Conservation (phyloP, 2,329 filamentous ascomycete species). For the Chaetomium globosum region DNA sequence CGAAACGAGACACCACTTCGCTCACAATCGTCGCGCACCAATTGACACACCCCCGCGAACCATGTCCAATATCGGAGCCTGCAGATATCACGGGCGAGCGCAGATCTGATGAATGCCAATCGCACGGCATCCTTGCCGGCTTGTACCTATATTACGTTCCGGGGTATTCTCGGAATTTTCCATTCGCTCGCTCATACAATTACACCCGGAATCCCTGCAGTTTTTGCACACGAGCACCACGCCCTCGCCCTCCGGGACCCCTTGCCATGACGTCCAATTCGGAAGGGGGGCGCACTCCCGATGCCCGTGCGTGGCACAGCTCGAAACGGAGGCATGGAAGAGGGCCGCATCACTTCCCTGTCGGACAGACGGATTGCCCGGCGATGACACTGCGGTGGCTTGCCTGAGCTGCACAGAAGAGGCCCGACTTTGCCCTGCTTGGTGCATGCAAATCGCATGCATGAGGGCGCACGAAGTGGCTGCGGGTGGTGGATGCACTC, state of each 20-base stretch:
- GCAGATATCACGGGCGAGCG: constrained; percentile 14
- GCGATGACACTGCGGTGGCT: constrained; percentile 25
- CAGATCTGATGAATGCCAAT: constrained; percentile 19
- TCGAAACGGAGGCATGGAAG: constrained; percentile 18
- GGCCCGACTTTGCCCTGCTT: constrained; percentile 3
- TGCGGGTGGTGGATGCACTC: background rate
- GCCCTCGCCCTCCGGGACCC: background rate
- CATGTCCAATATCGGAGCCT: background rate
- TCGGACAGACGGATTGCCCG: constrained; percentile 9
- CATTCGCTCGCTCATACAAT: constrained; percentile 26
- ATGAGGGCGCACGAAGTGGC: constrained; percentile 14
- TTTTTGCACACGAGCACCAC: constrained; percentile 11
- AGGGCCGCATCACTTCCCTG: constrained; percentile 3
- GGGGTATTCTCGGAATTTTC: constrained; percentile 40
- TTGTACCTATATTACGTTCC: constrained; percentile 22
- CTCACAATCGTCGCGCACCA: background rate
- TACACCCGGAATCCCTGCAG: constrained; percentile 22
- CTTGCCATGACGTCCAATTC: constrained; percentile 9
- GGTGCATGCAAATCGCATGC: constrained; percentile 26
- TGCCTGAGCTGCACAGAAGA: constrained; percentile 27
- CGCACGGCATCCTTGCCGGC: constrained; percentile 16
- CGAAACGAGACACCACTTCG: background rate
- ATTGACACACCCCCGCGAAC: background rate
- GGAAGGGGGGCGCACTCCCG: constrained; percentile 12
- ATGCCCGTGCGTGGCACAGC: constrained; percentile 29